Percentiles rank a stretch among this genome's conserved stretches.
phyloP scores from a whole-genome alignment of 805 yeast genomes.

The Candida glaebosa region DNA sequence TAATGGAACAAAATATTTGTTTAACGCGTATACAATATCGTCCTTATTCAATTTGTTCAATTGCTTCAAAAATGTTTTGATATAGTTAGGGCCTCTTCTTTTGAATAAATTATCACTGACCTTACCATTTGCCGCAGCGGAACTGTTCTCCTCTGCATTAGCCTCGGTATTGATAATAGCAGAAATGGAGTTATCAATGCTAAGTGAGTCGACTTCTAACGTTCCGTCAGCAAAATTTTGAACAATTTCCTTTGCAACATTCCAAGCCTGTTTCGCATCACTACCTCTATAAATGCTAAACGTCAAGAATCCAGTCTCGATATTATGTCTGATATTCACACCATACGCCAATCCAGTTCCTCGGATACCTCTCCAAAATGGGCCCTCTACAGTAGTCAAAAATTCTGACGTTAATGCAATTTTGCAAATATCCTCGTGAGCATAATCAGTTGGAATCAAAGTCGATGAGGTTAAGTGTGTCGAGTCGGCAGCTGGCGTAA shows the following conservation, averaged over 20 bases:
- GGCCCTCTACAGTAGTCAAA: slow-evolving; percentile 88
- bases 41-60: slow-evolving; percentile 51
- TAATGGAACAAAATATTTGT: slow-evolving; percentile 59
- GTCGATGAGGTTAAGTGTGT: slow-evolving; percentile 63
- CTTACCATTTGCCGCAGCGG: slow-evolving; percentile 62
- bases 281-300: slow-evolving; percentile 79
- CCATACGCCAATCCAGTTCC: slow-evolving; percentile 96
- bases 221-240: slow-evolving; percentile 55
- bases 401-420: slow-evolving; percentile 72
- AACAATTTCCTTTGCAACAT: slow-evolving; percentile 64
- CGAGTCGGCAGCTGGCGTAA: slow-evolving; percentile 84
- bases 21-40: slow-evolving; percentile 49
- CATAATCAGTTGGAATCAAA: slow-evolving; percentile 49
- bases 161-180: slow-evolving; percentile 73
- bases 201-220: slow-evolving; percentile 50
- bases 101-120: slow-evolving; percentile 64
- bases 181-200: slow-evolving; percentile 71
- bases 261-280: slow-evolving; percentile 66
- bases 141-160: slow-evolving; percentile 58
- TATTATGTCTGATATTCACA: slow-evolving; percentile 54
- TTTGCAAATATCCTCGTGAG: slow-evolving; percentile 57
- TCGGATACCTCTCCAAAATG: slow-evolving; percentile 93
- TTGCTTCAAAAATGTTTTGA: slow-evolving; percentile 47
- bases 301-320: slow-evolving; percentile 65
- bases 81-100: slow-evolving; percentile 68